A percentile compares a stretch with the other conserved stretches of the same genome.
phyloP scores from a whole-genome alignment of 352 stramenopile species.

The Pythium sp. region DNA sequence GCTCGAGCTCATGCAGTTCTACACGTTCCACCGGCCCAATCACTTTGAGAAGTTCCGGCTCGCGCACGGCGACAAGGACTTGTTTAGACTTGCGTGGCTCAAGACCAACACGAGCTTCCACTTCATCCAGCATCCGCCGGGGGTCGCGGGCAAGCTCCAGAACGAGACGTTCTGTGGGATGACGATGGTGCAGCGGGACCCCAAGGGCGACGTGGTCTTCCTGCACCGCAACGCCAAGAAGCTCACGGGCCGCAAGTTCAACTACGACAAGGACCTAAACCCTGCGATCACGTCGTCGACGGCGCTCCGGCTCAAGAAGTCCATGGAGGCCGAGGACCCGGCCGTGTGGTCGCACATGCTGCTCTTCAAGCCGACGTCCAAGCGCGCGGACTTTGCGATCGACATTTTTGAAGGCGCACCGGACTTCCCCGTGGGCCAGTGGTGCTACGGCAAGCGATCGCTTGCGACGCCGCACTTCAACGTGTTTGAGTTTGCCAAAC shows the following conservation, averaged over 20 bases:
- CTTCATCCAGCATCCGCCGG: constrained; percentile 47
- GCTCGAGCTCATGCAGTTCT: constrained; percentile 36
- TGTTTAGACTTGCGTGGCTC: constrained; percentile 59
- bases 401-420: constrained; percentile 40
- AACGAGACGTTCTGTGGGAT: constrained; percentile 52
- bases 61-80: constrained; percentile 50
- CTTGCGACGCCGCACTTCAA: constrained; percentile 36
- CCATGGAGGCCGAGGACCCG: constrained; percentile 33
- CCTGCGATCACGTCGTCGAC: neutral
- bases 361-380: constrained; percentile 51
- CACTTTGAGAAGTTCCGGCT: constrained; percentile 42
- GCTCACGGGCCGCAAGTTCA: constrained; percentile 26
- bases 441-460: constrained; percentile 46
- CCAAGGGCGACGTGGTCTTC: constrained; percentile 34
- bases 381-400: constrained; percentile 42
- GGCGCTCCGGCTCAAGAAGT: neutral
- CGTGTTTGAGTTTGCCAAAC: constrained; percentile 19
- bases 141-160: constrained; percentile 31
- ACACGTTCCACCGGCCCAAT: constrained; percentile 45
- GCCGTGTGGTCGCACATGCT: constrained; percentile 70
- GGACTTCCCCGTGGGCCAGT: constrained; percentile 41
- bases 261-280: constrained; percentile 4
- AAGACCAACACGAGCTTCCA: constrained; percentile 45
- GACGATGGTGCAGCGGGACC: constrained; percentile 44
- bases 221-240: constrained; percentile 55